Evolutionary conservation across 2,329 filamentous ascomycete genomes (phyloP).

Genomic region (Seiridium cupressi): DNA sequence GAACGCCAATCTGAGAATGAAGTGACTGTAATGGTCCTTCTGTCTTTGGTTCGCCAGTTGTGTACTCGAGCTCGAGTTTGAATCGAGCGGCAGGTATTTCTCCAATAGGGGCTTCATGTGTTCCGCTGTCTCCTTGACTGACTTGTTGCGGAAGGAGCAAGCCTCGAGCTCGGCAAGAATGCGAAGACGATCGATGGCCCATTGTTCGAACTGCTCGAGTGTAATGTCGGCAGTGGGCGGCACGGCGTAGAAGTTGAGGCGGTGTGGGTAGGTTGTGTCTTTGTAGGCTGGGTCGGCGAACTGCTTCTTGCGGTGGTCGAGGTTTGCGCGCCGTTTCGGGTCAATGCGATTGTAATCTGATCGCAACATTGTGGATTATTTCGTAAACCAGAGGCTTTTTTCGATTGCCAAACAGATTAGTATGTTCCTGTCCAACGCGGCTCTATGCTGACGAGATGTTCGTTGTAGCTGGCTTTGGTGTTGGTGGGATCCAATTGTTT

Average conservation of each 20-base stretch:
- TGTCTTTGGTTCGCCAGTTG: constrained; percentile 72
- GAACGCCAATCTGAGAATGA: constrained; percentile 92
- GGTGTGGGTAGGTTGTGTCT: constrained; percentile 75
- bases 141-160: constrained; percentile 91
- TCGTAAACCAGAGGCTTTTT: background rate
- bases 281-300: constrained; percentile 77
- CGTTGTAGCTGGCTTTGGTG: background rate
- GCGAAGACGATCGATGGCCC: constrained; percentile 90
- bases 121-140: constrained; percentile 73
- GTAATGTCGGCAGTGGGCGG: constrained; percentile 93
- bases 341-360: constrained; percentile 48
- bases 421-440: no score
- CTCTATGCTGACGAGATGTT: background rate
- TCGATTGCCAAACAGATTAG: no score
- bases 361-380: constrained; percentile 21
- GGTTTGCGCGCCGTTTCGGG: constrained; percentile 71
- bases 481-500: background rate
- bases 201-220: constrained; percentile 96
- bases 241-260: constrained; percentile 86
- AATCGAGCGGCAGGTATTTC: constrained; percentile 49
- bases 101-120: constrained; percentile 86
- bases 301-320: constrained; percentile 83
- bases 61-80: constrained; percentile 29
- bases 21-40: constrained; percentile 97
- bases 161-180: constrained; percentile 87